phyloP scores from a whole-genome alignment of 2,329 filamentous ascomycete species.

The Magnaporthales sp. region DNA sequence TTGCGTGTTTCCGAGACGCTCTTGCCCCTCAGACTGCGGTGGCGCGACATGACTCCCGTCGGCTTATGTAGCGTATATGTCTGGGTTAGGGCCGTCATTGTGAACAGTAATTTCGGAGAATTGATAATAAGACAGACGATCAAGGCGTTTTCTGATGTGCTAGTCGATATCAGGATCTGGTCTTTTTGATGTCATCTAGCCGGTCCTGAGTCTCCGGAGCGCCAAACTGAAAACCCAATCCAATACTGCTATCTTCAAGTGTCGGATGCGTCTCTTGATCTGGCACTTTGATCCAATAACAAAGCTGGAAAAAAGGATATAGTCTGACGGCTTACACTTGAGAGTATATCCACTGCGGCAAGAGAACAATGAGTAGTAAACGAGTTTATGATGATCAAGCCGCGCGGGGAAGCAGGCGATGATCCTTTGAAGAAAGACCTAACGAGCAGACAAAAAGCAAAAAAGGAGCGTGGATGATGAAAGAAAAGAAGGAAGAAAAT shows the following conservation, averaged over 20 bases:
- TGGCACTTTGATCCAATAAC: no score
- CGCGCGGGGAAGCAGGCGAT: neutral
- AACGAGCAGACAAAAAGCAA: neutral
- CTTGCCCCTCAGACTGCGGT: conserved; percentile 22
- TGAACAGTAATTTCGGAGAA: no score
- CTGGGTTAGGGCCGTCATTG: conserved; percentile 12
- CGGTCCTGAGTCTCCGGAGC: neutral
- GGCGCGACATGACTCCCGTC: conserved; percentile 22
- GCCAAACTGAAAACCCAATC: neutral
- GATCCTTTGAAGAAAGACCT: neutral
- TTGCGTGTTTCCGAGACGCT: conserved; percentile 18
- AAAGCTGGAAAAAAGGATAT: no score
- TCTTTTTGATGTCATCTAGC: neutral
- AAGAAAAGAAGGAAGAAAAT: neutral
- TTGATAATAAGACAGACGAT: neutral
- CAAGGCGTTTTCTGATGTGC: neutral
- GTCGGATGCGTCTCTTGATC: no score
- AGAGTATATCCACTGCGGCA: neutral
- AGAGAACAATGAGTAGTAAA: neutral
- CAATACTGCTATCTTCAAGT: neutral
- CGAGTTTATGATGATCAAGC: neutral
- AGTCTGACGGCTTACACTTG: no score
- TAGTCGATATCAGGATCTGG: neutral
- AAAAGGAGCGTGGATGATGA: neutral
- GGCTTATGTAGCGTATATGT: conserved; percentile 6